Percentiles rank a stretch among this genome's conserved stretches.
Conservation (phyloP, 495 filamentous ascomycete species). For the Aspergillus nidulans region DNA sequence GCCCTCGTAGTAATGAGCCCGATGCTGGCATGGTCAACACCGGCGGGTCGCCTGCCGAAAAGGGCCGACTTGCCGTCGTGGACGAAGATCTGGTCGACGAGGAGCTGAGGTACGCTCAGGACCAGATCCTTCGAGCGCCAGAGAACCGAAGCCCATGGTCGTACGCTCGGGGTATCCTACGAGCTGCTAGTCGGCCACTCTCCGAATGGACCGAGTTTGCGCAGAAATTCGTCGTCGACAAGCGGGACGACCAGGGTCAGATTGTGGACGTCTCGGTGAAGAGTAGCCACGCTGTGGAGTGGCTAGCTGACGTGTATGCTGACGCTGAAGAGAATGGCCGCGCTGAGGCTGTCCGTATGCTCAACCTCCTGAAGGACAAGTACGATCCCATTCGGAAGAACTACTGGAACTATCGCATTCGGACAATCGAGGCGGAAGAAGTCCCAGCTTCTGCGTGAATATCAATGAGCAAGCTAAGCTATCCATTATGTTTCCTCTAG, state of each 20-base stretch:
- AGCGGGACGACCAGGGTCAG: constrained; percentile 32
- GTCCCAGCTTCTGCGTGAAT: constrained; percentile 13
- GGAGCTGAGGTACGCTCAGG: constrained; percentile 69
- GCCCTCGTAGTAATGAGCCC: constrained; percentile 38
- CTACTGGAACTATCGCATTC: constrained; percentile 84
- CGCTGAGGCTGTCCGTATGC: constrained; percentile 43
- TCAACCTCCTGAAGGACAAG: constrained; percentile 71
- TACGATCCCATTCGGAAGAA: constrained; percentile 88
- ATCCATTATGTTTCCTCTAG: neutral
- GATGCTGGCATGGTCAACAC: constrained; percentile 45
- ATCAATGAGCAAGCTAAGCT: neutral
- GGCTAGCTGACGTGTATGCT: constrained; percentile 76
- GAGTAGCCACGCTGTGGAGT: constrained; percentile 85
- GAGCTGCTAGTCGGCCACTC: constrained; percentile 56
- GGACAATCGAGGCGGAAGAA: constrained; percentile 34
- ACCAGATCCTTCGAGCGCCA: constrained; percentile 69
- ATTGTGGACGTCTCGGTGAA: constrained; percentile 40
- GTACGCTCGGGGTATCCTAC: constrained; percentile 74
- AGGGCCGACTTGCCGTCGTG: constrained; percentile 40
- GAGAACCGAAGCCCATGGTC: constrained; percentile 95
- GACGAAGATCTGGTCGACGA: constrained; percentile 62
- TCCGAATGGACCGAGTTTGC: constrained; percentile 60
- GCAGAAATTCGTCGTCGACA: constrained; percentile 55
- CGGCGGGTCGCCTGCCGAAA: constrained; percentile 34
- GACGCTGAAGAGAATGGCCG: constrained; percentile 48